Evolutionary conservation across 805 yeast species (phyloP).

Genomic region (Kodamaea hsintzibuensis): DNA sequence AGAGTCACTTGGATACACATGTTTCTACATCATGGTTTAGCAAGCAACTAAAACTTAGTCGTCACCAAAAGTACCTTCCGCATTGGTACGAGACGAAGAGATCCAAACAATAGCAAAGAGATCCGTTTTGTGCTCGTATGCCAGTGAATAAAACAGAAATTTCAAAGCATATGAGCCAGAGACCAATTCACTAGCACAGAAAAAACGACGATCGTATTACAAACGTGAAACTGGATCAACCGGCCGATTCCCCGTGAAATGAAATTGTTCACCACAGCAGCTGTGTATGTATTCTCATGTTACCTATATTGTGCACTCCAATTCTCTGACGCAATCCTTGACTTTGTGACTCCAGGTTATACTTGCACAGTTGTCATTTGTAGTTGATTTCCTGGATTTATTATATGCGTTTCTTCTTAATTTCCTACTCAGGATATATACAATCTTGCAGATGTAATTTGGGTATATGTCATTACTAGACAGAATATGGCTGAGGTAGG

Average conservation of each 20-base stretch:
- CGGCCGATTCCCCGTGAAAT: neutral
- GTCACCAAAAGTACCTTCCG: neutral
- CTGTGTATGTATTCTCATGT: neutral
- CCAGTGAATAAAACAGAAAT: neutral
- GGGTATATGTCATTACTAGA: no score
- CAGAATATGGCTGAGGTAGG: no score
- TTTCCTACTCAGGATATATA: neutral
- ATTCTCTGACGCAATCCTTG: neutral
- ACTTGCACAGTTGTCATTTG: neutral
- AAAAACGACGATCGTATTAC: neutral
- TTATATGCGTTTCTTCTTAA: neutral
- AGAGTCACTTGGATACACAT: no score
- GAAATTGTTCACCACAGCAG: neutral
- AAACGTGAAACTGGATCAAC: neutral
- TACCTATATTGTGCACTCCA: neutral
- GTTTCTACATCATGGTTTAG: neutral
- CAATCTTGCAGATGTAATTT: neutral
- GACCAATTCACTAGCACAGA: neutral
- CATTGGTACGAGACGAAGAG: neutral
- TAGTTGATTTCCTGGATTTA: neutral
- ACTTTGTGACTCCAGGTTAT: neutral
- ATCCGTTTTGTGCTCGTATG: neutral
- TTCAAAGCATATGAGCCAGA: neutral
- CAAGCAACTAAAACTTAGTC: neutral
- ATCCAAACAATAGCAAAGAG: neutral